phyloP scores from a whole-genome alignment of 768 basidiomycete genomes.

The Panus rudis region DNA sequence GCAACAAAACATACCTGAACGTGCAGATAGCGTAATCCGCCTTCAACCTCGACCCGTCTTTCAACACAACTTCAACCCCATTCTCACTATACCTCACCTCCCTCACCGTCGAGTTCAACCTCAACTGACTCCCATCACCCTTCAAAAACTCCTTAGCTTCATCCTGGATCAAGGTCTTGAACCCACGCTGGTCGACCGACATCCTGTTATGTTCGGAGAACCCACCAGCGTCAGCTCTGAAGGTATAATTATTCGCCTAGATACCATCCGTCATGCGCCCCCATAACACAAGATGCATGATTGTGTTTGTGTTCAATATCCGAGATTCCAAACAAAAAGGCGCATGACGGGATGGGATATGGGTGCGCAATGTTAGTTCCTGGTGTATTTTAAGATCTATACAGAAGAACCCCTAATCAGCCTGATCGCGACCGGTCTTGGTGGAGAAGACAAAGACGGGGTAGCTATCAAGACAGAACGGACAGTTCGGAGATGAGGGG shows the following conservation, averaged over 20 bases:
- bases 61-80: slow-evolving; percentile 41
- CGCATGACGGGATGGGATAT: too few species aligned
- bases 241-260: slow-evolving; percentile 60
- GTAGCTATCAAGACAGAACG: too few species aligned
- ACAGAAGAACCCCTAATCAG: too few species aligned
- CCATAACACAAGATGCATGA: neutral
- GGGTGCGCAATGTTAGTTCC: too few species aligned
- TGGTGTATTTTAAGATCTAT: too few species aligned
- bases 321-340: too few species aligned
- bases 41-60: slow-evolving; percentile 34
- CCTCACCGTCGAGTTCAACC: slow-evolving; percentile 45
- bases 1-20: slow-evolving; percentile 25
- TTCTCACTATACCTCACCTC: slow-evolving; percentile 37
- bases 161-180: slow-evolving; percentile 45
- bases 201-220: slow-evolving; percentile 50
- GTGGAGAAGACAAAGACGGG: too few species aligned
- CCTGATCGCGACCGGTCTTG: too few species aligned
- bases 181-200: slow-evolving; percentile 56
- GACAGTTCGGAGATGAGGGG: slow-evolving; percentile 1
- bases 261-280: slow-evolving; percentile 10
- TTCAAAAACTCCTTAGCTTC: slow-evolving; percentile 52
- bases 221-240: slow-evolving; percentile 42
- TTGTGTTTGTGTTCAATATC: too few species aligned
- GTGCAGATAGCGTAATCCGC: slow-evolving; percentile 60
- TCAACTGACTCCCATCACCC: slow-evolving; percentile 30